phyloP scores from a whole-genome alignment of 2,329 filamentous ascomycete genomes.

The Exophiala xenobiotica region DNA sequence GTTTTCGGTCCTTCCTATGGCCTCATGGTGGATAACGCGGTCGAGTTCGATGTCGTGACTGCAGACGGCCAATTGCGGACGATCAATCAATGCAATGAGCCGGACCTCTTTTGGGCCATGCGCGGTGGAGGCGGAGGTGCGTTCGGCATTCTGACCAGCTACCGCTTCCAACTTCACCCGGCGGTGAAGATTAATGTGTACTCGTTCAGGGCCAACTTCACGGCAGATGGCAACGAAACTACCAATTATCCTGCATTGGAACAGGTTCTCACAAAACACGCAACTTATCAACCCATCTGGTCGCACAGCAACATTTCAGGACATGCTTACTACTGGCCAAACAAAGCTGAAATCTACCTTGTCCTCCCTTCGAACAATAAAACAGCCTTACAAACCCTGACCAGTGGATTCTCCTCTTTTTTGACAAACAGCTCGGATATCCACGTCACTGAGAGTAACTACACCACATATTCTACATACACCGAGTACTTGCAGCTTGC shows the following conservation, averaged over 20 bases:
- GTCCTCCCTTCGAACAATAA: neutral
- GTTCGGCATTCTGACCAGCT: conserved; percentile 37
- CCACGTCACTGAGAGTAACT: neutral
- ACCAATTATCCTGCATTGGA: neutral
- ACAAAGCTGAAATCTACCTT: neutral
- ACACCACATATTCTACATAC: neutral
- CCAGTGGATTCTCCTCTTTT: neutral
- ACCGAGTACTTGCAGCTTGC: neutral
- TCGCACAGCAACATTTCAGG: neutral
- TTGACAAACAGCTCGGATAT: neutral
- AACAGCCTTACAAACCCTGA: neutral
- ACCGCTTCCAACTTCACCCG: neutral
- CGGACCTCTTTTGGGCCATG: conserved; percentile 52
- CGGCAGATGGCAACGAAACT: neutral
- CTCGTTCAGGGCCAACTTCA: neutral
- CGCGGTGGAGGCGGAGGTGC: conserved; percentile 55
- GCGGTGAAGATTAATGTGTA: neutral
- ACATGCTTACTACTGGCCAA: neutral
- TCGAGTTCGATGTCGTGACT: conserved; percentile 33
- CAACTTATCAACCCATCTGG: neutral
- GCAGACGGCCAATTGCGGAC: conserved; percentile 24
- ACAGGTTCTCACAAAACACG: neutral
- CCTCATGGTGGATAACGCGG: conserved; percentile 32
- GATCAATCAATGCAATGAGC: conserved; percentile 20
- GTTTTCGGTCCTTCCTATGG: conserved; percentile 31